These are phyloP conservation scores for Suillus discolor DNA, from an alignment of 768 basidiomycete genomes.

Conservation along the genomic window DNA sequence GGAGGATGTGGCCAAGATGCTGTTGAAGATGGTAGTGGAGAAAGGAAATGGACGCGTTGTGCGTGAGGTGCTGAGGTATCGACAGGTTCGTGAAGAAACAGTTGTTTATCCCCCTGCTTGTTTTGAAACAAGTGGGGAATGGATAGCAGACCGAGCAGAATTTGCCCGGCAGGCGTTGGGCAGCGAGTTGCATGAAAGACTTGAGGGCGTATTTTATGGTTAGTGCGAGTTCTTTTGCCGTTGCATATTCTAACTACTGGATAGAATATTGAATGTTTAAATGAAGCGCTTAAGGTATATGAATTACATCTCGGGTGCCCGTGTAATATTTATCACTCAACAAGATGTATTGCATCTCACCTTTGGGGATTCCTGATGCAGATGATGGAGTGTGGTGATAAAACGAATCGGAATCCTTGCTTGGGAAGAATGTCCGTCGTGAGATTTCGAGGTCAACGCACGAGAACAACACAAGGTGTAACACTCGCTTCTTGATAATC, in stretches of 20 bases:
- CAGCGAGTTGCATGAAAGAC: constrained; percentile 8
- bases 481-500: background rate
- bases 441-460: background rate
- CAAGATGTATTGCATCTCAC: background rate
- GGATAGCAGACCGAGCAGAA: constrained; percentile 5
- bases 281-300: background rate
- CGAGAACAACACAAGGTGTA: background rate
- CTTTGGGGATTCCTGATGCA: background rate
- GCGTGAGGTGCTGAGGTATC: constrained; percentile 59
- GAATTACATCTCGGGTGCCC: background rate
- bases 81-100: constrained; percentile 41
- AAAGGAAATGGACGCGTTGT: constrained; percentile 53
- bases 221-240: background rate
- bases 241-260: background rate
- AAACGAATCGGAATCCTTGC: background rate
- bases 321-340: background rate
- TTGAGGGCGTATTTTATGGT: background rate
- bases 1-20: constrained; percentile 33
- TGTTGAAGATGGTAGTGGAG: constrained; percentile 53
- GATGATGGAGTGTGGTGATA: background rate
- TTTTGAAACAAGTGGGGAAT: constrained; percentile 37
- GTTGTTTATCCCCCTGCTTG: constrained; percentile 53
- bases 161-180: constrained; percentile 6
- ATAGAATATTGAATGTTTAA: background rate
- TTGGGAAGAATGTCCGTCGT: background rate